Evolutionary conservation across 345 rosid species (phyloP), one percentile per base, ranked within the genome.

Genomic region (Populus davidiana): DNA sequence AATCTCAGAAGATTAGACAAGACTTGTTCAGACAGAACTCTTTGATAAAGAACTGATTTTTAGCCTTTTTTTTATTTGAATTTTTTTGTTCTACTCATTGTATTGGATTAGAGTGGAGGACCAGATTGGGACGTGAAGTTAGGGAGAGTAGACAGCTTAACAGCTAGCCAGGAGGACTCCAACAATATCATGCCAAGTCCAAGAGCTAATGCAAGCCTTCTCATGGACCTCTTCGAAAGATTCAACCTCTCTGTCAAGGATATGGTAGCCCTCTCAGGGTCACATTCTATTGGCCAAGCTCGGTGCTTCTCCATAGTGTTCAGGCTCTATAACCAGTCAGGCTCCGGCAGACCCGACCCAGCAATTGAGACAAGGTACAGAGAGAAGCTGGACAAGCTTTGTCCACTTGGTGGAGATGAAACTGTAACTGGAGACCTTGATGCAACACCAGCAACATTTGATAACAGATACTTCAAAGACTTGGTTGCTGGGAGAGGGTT

Each of bases 251-350:
- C 98, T 0, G 83, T 86, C 8, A 87, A 85, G 76, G 98, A 96
- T 83, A 79, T 89, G 64, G 98, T 96, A 11, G 98, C 97, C 75
- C 97, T 96, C 73, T 96, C 99, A 0, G 99, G 99, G 13, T 91
- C 99, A 67, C 99, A 94, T 80, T 91, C 99, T 1, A 90, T 94
- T 2, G 99, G 98, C 41, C 78, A 94, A 81, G 98, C 79, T 47
- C 83, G 99, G 72, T 96, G 99, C 81, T 94, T 96, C 75, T 96
- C 99, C 0, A 80, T 96, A 77, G 82, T 92, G 86, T 90, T 86
- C 66, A 86, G 98, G 79, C 97, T 96, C 67, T 96, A 96, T 77
- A 96, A 96, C 84, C 99, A 94, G 72, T 93, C 97, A 2, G 98
- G 95, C 2, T 73, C 94, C 0, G 98, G 93, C 70, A 73, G 36